phyloP scores from a whole-genome alignment of 768 basidiomycete species.

The Xerocomellus dryophilus region DNA sequence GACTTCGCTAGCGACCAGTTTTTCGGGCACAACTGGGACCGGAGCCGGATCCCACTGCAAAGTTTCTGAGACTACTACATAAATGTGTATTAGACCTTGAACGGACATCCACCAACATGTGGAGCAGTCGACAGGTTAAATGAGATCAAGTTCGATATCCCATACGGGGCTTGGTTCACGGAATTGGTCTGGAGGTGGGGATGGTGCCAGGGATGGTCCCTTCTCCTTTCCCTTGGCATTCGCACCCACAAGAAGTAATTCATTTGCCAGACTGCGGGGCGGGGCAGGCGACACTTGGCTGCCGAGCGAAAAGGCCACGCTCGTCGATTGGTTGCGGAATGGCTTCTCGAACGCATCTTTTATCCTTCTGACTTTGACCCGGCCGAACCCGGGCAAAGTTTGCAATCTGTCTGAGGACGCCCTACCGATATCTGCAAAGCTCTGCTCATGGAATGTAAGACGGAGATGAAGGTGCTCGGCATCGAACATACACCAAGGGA shows the following conservation, averaged over 20 bases:
- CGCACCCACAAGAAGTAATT: background rate
- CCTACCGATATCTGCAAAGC: conserved; percentile 76
- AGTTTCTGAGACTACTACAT: background rate
- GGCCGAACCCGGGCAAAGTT: conserved; percentile 88
- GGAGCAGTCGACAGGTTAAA: conserved; percentile 25
- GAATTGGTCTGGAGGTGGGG: conserved; percentile 12
- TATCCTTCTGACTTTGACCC: conserved; percentile 88
- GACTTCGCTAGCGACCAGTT: too few species aligned
- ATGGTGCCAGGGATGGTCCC: conserved; percentile 9
- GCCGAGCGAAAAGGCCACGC: conserved; percentile 36
- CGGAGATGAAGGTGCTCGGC: background rate
- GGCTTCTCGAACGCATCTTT: conserved; percentile 90
- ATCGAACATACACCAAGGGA: conserved; percentile 77
- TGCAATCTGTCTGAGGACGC: conserved; percentile 73
- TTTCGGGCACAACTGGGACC: too few species aligned
- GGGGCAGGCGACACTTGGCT: conserved; percentile 20
- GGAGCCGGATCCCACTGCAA: background rate
- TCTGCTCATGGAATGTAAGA: conserved; percentile 46
- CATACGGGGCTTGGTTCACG: conserved; percentile 59
- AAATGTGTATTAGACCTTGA: background rate
- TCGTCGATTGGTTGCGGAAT: conserved; percentile 68
- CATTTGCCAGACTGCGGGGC: background rate
- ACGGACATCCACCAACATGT: conserved; percentile 3
- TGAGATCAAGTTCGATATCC: conserved; percentile 68
- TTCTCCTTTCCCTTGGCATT: conserved; percentile 22